These are phyloP conservation scores for Hypoxylon crocopeplum DNA, from an alignment of 495 filamentous ascomycete genomes.

Conservation along the genomic window DNA sequence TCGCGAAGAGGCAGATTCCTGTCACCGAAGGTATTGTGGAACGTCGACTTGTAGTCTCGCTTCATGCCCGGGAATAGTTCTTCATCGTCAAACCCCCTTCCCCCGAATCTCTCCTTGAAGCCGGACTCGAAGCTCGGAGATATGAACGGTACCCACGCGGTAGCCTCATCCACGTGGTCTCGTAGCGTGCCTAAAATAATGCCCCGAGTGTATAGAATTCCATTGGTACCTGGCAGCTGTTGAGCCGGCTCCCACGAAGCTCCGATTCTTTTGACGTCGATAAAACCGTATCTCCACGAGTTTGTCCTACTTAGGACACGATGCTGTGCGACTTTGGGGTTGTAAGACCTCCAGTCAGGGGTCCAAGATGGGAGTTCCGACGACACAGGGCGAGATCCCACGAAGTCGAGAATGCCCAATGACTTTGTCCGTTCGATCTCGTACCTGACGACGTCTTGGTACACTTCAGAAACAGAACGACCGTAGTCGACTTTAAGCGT, in stretches of 20 bases:
- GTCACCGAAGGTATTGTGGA: not conserved
- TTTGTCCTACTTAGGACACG: constrained; percentile 18
- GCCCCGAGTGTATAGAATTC: constrained; percentile 2
- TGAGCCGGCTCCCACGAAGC: constrained; percentile 5
- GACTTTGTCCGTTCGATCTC: constrained; percentile 8
- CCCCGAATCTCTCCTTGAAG: constrained; percentile 20
- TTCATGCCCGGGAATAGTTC: constrained; percentile 13
- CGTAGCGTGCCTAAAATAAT: constrained; percentile 7
- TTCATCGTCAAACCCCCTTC: constrained; percentile 4
- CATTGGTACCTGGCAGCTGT: not conserved
- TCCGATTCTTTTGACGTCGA: constrained; percentile 10
- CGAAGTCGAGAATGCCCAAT: constrained; percentile 18
- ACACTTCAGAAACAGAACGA: constrained; percentile 17
- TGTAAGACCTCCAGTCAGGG: constrained; percentile 17
- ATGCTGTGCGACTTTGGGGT: constrained; percentile 4
- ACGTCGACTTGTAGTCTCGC: constrained; percentile 10
- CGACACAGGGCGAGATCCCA: not conserved
- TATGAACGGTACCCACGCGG: constrained; percentile 10
- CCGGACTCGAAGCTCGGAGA: constrained; percentile 6
- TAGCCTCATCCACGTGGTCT: not conserved
- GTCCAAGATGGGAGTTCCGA: constrained; percentile 20
- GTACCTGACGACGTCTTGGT: constrained; percentile 19
- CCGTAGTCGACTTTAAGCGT: constrained; percentile 10
- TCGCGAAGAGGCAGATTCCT: constrained; percentile 1
- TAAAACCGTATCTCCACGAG: constrained; percentile 21